A percentile compares a stretch with the other conserved stretches of the same genome.
These are phyloP conservation scores for Suillus placidus DNA, from an alignment of 768 basidiomycete genomes.

Conservation along the genomic window DNA sequence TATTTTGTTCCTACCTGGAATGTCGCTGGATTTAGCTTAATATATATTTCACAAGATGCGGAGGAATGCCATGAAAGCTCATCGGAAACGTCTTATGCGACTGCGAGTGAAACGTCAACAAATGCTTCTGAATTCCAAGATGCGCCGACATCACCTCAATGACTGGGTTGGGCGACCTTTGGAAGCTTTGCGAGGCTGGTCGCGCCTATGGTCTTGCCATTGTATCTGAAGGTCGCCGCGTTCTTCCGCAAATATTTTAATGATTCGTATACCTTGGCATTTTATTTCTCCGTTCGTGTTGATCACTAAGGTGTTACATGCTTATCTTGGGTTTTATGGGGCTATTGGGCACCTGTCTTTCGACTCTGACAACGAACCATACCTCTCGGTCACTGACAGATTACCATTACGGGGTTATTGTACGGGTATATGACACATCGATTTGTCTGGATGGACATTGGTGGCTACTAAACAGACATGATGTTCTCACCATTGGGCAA, in stretches of 20 bases:
- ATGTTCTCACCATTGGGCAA: conserved; percentile 3
- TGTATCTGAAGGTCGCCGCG: conserved; percentile 53
- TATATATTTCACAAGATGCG: conserved; percentile 16
- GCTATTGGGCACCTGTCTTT: background rate
- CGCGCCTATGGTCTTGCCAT: conserved; percentile 42
- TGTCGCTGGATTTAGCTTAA: background rate
- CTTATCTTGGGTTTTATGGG: conserved; percentile 13
- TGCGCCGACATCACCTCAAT: conserved; percentile 32
- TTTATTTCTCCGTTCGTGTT: conserved; percentile 29
- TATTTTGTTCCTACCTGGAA: background rate
- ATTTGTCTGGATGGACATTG: background rate
- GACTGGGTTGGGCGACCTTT: conserved; percentile 55
- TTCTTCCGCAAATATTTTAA: conserved; percentile 44
- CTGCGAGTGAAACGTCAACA: conserved; percentile 14
- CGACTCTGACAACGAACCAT: background rate
- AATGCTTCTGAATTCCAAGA: conserved; percentile 16
- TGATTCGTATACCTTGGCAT: conserved; percentile 13
- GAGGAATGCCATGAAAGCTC: conserved; percentile 12
- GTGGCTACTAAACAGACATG: background rate
- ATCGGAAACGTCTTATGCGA: conserved; percentile 7
- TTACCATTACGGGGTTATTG: background rate
- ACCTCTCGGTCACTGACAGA: background rate
- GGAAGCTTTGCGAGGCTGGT: conserved; percentile 46
- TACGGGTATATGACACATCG: conserved; percentile 2
- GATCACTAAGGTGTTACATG: conserved; percentile 16